Base-by-base conservation (phyloP, 2,329 filamentous ascomycete genomes). In the Aspergillus cejpii region DNA sequence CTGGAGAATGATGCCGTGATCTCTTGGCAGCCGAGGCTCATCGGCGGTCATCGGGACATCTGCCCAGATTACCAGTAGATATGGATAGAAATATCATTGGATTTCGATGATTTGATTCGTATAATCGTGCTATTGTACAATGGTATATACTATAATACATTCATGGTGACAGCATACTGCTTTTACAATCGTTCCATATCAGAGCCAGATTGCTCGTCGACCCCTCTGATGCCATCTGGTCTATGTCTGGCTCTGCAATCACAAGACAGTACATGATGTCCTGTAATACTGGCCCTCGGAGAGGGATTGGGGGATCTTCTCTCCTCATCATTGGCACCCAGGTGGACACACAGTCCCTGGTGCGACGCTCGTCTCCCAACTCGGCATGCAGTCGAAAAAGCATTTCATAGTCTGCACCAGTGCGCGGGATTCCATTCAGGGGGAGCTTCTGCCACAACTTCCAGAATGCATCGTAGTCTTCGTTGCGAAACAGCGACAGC, bases 391-490 rank as follows among this genome's bases (percentile, higher is more conserved):
- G 58, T 11, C 61, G 52, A 57, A 79, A 83, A 20, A 81, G 65
- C 26, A 74, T 65, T 3, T 66, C 61, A 57, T 86, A 87, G 51
- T 83, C 69, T 12, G 60, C 58, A n/a, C 67, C 56, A 0, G 75
- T 74, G 15, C 82, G 76, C 1, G 69, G 54, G 6, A 63, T 58
- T 29, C 72, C 64, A 52, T 75, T 73, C 31, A 75, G 69, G 11
- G 80, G 65, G 3, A 78, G 73, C 44, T 74, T 70, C 43, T 74
- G 73, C 72, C 83, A 86, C 7, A 73, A 58, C 15, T 78, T 70
- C 80, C 79, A 84, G 55, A 85, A 79, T 5, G 69, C 67, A 12
- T 72, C 60, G 73, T 79, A 83, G 51, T 80, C 66, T 14, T 60
- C 56, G 47, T 70, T 69, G 15, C 54, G 51, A 4, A 76, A 64